These are phyloP conservation scores for Solanum paucissectum DNA, from an alignment of 257 asterid genomes.

Conservation along the genomic window DNA sequence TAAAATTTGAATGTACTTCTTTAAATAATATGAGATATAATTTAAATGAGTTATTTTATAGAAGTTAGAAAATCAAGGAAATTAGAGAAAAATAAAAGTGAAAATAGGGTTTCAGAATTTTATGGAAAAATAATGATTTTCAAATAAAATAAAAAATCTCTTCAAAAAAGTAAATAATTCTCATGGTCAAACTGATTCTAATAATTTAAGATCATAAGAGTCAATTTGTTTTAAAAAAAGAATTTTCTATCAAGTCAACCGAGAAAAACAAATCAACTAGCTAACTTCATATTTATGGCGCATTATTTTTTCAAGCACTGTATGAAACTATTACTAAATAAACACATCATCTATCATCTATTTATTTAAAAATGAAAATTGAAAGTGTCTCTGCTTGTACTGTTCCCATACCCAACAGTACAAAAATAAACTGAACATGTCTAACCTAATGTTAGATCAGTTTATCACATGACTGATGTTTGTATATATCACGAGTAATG, in stretches of 20 bases:
- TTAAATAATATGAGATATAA: too few relatives aligned
- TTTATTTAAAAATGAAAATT: background rate
- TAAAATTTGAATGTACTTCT: too few relatives aligned
- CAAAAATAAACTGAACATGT: background rate
- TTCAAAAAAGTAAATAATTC: background rate
- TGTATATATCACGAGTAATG: background rate
- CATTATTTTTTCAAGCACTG: background rate
- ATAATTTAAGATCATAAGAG: too few relatives aligned
- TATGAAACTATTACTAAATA: background rate
- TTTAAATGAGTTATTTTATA: background rate
- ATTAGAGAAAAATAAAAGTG: background rate
- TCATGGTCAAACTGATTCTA: background rate
- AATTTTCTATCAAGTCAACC: too few relatives aligned
- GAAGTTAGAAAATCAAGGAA: background rate
- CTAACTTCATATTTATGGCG: background rate
- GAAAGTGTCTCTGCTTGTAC: background rate
- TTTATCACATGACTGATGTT: background rate
- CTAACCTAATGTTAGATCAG: background rate
- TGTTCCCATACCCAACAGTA: background rate
- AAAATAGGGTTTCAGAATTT: background rate
- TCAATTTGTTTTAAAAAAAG: too few relatives aligned
- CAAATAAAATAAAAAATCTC: too few relatives aligned
- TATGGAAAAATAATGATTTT: background rate
- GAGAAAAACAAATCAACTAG: too few relatives aligned
- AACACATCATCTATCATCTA: background rate